Evolutionary conservation across 2,329 filamentous ascomycete species (phyloP).

Genomic region (Penicillium expansum): DNA sequence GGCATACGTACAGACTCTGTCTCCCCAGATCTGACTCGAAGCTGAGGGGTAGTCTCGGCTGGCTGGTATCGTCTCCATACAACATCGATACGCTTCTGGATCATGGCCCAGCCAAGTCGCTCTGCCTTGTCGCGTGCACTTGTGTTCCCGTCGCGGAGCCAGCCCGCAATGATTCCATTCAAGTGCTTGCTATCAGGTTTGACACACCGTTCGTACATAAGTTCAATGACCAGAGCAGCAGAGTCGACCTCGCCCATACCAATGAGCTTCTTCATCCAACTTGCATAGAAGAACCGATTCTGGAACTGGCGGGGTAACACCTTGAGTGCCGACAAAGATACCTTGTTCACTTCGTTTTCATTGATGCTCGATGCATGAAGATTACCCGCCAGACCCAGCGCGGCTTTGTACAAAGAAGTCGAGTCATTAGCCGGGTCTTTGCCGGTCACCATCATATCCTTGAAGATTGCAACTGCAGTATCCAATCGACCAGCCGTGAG

Average conservation of each 20-base stretch:
- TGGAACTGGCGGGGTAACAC: slow-evolving; percentile 53
- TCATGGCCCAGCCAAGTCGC: slow-evolving; percentile 71
- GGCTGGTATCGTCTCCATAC: slow-evolving; percentile 47
- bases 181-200: slow-evolving; percentile 70
- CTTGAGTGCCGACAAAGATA: slow-evolving; percentile 51
- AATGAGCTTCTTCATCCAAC: slow-evolving; percentile 83
- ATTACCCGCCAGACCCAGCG: slow-evolving; percentile 40
- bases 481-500: slow-evolving; percentile 63
- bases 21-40: slow-evolving; percentile 29
- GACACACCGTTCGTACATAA: slow-evolving; percentile 70
- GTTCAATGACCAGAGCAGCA: slow-evolving; percentile 67
- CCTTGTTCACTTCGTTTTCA: slow-evolving; percentile 46
- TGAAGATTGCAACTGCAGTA: slow-evolving; percentile 72
- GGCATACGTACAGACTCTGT: slow-evolving; percentile 32
- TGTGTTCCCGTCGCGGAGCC: slow-evolving; percentile 62
- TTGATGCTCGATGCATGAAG: slow-evolving; percentile 43
- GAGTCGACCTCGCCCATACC: slow-evolving; percentile 68
- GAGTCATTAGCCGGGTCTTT: slow-evolving; percentile 45
- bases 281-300: slow-evolving; percentile 81
- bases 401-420: slow-evolving; percentile 44
- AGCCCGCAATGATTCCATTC: slow-evolving; percentile 78
- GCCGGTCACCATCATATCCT: slow-evolving; percentile 79
- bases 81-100: slow-evolving; percentile 63
- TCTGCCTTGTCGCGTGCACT: slow-evolving; percentile 62
- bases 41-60: slow-evolving; percentile 21